Evolutionary conservation across 306 rosid genomes (phyloP), one percentile per base, ranked within the genome.

Genomic region (Dryas octopetala): DNA sequence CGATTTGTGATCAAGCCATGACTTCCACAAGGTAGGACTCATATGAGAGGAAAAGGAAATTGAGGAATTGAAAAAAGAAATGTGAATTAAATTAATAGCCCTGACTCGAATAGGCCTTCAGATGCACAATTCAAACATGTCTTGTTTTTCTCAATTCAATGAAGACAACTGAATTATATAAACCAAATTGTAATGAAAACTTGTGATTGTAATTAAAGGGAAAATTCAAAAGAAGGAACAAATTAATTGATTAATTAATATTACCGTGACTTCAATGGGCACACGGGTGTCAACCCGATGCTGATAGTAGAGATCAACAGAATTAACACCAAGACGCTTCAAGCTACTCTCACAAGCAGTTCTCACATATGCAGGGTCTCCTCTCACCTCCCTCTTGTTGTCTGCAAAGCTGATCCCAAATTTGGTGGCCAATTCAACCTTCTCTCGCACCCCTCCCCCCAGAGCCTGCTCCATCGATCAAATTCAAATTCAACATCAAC

Each of bases 241-340:
- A 50, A 87, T 32, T 32, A 32, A 32, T 32, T 32, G 2, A 32
- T 32, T 32, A 32, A 32, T 32, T 32, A 32, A 32, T 32, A 32
- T 32, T 32, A 32, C 97, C 85, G 94, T 89, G 89, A 88, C 74
- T 89, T 93, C 96, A 60, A 93, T 82, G 4, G 98, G 95, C 40
- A 90, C 51, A 50, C 83, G 86, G 47, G 80, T 85, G 66, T 93
- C 98, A 38, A 87, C 32, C 16, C 95, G 88, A 64, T 87, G 94
- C 66, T 84, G 90, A 79, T 90, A 93, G 78, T 93, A 93, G 71
- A 93, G 98, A 80, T 93, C 93, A 15, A 93, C 79, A 54, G 50
- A 86, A 68, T 85, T 66, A 11, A 90, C 23, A 2, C 73, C 87
- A 7, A 92, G 89, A 7, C 94, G 84, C 77, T 87, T 83, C 84